Conservation (phyloP, 208 protist genomes). For the Crithidia expoeki region DNA sequence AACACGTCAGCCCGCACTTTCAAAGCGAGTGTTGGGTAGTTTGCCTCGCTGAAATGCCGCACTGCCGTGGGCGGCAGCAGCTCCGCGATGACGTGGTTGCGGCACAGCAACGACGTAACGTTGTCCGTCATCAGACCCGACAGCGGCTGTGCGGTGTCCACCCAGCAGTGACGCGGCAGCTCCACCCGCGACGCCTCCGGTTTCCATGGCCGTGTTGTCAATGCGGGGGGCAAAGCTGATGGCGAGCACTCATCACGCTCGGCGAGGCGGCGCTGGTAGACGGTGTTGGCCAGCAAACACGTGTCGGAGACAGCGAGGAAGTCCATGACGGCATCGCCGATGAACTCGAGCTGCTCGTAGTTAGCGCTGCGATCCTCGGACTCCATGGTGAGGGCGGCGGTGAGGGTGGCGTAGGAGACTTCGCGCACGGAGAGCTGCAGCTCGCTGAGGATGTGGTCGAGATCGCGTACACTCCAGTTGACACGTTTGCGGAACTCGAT, state of each 20-base stretch:
- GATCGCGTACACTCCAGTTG: conserved; percentile 16
- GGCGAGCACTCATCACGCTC: too few relatives aligned
- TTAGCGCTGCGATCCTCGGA: conserved; percentile 50
- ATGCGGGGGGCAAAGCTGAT: too few relatives aligned
- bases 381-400: conserved; percentile 54
- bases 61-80: conserved; percentile 49
- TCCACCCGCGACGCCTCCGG: background rate
- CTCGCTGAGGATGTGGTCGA: conserved; percentile 22
- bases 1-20: conserved; percentile 76
- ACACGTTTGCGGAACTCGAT: conserved; percentile 31
- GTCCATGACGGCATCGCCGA: conserved; percentile 77
- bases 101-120: conserved; percentile 34
- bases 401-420: conserved; percentile 17
- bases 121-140: conserved; percentile 10
- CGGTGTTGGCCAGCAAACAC: conserved; percentile 28
- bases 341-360: conserved; percentile 74
- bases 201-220: too few relatives aligned
- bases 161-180: conserved; percentile 19
- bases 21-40: conserved; percentile 13
- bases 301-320: conserved; percentile 54
- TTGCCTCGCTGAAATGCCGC: conserved; percentile 28
- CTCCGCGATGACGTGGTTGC: conserved; percentile 53
- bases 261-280: background rate
- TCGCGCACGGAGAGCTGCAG: conserved; percentile 18
- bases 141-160: background rate